Conservation (phyloP, 495 filamentous ascomycete genomes). For the Bacidia gigantensis region DNA sequence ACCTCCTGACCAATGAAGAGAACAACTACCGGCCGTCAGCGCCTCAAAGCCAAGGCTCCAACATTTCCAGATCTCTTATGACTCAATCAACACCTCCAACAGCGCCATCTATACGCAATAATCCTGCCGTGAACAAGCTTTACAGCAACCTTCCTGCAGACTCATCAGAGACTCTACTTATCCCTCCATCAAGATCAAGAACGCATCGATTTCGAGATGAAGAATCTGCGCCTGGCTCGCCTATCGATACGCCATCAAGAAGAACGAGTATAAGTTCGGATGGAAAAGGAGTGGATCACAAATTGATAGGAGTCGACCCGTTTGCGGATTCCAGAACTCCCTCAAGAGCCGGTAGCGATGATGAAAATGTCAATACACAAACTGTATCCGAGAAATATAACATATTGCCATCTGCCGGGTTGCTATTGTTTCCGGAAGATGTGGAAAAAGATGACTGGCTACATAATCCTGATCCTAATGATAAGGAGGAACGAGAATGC, state of each 20-base stretch:
- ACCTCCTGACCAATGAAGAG: conserved; percentile 31
- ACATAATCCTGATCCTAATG: conserved; percentile 57
- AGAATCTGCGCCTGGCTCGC: conserved; percentile 29
- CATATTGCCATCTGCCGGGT: conserved; percentile 55
- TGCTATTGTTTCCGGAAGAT: conserved; percentile 61
- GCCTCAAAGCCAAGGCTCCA: conserved; percentile 19
- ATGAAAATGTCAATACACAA: conserved; percentile 57
- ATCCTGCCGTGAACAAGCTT: conserved; percentile 15
- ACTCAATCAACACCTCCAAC: conserved; percentile 21
- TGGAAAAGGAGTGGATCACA: conserved; percentile 38
- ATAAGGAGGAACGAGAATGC: conserved; percentile 48
- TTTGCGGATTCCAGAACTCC: conserved; percentile 45
- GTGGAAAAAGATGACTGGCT: conserved; percentile 68
- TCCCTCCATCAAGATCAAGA: conserved; percentile 35
- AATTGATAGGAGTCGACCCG: conserved; percentile 26
- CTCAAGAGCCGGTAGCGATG: conserved; percentile 49
- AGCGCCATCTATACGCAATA: conserved; percentile 12
- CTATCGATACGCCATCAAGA: conserved; percentile 34
- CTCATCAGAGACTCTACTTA: conserved; percentile 45
- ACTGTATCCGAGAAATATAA: conserved; percentile 70
- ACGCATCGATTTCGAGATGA: conserved; percentile 33
- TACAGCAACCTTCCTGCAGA: conserved; percentile 32
- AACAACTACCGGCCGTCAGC: conserved; percentile 23
- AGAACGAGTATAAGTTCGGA: conserved; percentile 52
- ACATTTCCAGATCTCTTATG: conserved; percentile 27